Conservation (phyloP, 148 eudicot species). For the Pharnaceum exiguum region DNA sequence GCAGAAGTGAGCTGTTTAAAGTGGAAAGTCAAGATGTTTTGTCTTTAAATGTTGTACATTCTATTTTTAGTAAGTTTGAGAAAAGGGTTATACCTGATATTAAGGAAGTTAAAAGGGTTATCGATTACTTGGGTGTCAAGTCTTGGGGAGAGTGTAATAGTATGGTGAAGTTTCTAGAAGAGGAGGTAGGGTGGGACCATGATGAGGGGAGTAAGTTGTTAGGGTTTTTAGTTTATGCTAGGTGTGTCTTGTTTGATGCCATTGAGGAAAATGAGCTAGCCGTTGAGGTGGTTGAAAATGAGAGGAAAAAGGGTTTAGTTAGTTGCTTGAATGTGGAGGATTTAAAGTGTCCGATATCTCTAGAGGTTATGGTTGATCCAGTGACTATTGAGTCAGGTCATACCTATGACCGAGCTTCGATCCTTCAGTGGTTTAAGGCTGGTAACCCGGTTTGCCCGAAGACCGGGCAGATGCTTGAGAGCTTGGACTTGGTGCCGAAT, state of each 20-base stretch:
- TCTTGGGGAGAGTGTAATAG: constrained; percentile 58
- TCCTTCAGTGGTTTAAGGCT: constrained; percentile 60
- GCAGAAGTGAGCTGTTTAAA: constrained; percentile 19
- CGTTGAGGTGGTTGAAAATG: background rate
- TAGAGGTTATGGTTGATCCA: constrained; percentile 83
- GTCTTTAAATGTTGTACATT: constrained; percentile 19
- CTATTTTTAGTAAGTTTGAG: constrained; percentile 35
- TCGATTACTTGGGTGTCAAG: constrained; percentile 47
- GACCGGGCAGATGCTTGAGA: constrained; percentile 56
- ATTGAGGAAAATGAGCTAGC: constrained; percentile 13
- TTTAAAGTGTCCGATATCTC: constrained; percentile 76
- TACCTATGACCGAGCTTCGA: constrained; percentile 72
- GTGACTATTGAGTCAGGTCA: constrained; percentile 76
- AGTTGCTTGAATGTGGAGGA: constrained; percentile 52
- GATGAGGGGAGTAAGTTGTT: constrained; percentile 26
- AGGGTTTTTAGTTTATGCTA: constrained; percentile 53
- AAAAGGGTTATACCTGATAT: constrained; percentile 42
- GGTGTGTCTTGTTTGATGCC: constrained; percentile 42
- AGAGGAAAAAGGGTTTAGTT: background rate
- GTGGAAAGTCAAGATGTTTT: constrained; percentile 32
- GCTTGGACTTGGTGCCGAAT: constrained; percentile 56
- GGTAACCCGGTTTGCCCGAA: constrained; percentile 72
- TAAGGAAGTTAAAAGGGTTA: constrained; percentile 37
- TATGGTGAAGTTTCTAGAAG: constrained; percentile 57
- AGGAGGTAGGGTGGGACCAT: constrained; percentile 34